Conservation (phyloP, 257 asterid genomes). For the Buddleja alternifolia region DNA sequence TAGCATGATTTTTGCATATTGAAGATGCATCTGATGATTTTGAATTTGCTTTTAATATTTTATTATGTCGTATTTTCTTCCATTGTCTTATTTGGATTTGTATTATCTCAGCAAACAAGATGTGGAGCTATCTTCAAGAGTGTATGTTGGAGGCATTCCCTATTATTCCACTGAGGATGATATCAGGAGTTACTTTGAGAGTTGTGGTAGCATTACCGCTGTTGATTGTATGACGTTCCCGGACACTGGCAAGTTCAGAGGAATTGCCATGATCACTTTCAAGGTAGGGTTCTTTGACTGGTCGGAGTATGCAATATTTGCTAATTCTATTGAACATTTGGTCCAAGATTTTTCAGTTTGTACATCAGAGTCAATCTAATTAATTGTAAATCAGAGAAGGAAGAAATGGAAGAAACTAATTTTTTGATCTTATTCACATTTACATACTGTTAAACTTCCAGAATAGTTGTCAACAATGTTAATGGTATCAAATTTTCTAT, state of each 20-base stretch:
- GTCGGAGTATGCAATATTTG: constrained; percentile 7
- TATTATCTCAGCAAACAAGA: constrained; percentile 47
- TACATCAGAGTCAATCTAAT: constrained; percentile 8
- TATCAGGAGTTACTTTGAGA: constrained; percentile 85
- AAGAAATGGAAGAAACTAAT: neutral
- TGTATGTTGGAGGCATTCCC: constrained; percentile 97
- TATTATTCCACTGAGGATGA: constrained; percentile 95
- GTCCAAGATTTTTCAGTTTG: constrained; percentile 4
- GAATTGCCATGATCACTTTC: constrained; percentile 88
- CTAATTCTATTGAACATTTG: constrained; percentile 4
- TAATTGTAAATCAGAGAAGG: neutral
- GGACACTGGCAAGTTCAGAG: constrained; percentile 95
- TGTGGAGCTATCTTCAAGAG: constrained; percentile 50
- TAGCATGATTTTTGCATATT: constrained; percentile 4
- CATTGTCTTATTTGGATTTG: constrained; percentile 1
- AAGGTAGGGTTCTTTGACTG: constrained; percentile 54
- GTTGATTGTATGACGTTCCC: constrained; percentile 88
- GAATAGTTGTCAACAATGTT: constrained; percentile 7
- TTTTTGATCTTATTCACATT: neutral
- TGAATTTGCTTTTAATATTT: neutral
- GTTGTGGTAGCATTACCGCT: constrained; percentile 85
- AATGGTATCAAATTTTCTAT: neutral
- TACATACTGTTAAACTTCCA: too few relatives aligned
- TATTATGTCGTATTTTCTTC: neutral
- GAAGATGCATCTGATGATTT: neutral